A percentile compares a stretch with the other conserved stretches of the same genome.
These are phyloP conservation scores for Corymbia calophylla DNA, from an alignment of 441 rosid genomes.

Conservation along the genomic window DNA sequence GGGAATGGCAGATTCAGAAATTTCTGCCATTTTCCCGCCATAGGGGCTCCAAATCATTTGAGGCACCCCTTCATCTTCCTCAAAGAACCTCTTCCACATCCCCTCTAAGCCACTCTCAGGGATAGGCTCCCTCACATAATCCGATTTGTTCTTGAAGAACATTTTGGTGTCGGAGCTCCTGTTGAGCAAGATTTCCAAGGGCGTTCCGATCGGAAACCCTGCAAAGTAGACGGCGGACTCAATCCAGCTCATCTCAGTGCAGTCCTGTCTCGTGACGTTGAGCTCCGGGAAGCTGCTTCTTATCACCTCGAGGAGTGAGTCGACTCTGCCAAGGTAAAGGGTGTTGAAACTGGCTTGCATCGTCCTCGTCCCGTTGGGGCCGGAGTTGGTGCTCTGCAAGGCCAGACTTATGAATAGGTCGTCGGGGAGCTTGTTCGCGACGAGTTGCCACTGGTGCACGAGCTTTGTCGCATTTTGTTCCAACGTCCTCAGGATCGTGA, in stretches of 20 bases:
- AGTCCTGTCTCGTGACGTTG: neutral
- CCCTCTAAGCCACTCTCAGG: neutral
- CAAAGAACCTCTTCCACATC: neutral
- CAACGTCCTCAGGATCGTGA: neutral
- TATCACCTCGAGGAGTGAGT: neutral
- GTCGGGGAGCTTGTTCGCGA: neutral
- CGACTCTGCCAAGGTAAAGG: neutral
- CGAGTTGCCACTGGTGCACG: neutral
- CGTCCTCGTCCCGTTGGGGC: neutral
- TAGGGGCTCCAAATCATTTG: neutral
- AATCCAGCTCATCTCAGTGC: neutral
- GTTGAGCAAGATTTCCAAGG: neutral
- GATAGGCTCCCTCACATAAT: neutral
- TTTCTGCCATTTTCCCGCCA: neutral
- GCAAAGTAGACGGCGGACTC: neutral
- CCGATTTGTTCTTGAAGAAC: conserved; percentile 1
- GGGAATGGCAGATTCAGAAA: neutral
- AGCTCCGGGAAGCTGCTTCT: neutral
- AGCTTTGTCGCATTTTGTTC: neutral
- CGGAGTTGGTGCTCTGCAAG: neutral
- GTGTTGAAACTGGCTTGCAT: neutral
- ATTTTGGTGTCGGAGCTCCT: neutral
- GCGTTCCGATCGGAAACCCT: neutral
- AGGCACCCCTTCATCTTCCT: neutral
- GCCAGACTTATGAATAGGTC: neutral